Conservation (phyloP, 805 yeast genomes). For the Suhomyces kilbournensis region DNA sequence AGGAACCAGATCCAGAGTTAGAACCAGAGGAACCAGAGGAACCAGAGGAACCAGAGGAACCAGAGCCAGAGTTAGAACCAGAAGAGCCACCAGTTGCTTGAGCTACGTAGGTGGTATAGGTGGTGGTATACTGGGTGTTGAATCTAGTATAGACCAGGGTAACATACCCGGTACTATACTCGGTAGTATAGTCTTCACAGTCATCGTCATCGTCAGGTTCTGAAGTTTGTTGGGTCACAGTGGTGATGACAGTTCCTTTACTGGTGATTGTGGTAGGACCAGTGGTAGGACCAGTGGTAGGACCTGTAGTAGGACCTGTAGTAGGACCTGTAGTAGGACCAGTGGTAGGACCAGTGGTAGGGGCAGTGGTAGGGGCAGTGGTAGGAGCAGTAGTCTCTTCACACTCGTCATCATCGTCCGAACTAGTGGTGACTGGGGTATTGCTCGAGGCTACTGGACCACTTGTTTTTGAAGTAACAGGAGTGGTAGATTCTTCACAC, state of each 20-base stretch:
- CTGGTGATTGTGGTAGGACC: neutral
- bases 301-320: neutral
- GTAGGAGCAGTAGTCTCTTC: neutral
- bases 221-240: neutral
- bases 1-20: neutral
- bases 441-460: neutral
- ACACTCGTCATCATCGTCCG: constrained; percentile 8
- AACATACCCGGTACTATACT: constrained; percentile 1
- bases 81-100: neutral
- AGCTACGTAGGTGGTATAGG: neutral
- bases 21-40: neutral
- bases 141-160: neutral
- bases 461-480: constrained; percentile 1
- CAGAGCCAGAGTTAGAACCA: neutral
- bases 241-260: neutral
- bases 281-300: constrained; percentile 3
- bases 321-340: constrained; percentile 2
- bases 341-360: neutral
- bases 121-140: constrained; percentile 11
- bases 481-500: constrained; percentile 11
- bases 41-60: constrained; percentile 1
- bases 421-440: constrained; percentile 2
- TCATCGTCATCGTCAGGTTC: constrained; percentile 4
- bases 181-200: constrained; percentile 6
- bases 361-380: constrained; percentile 1